Evolutionary conservation across 1,139 yeast species (phyloP).

Genomic region (Geotrichum bryndzae): DNA sequence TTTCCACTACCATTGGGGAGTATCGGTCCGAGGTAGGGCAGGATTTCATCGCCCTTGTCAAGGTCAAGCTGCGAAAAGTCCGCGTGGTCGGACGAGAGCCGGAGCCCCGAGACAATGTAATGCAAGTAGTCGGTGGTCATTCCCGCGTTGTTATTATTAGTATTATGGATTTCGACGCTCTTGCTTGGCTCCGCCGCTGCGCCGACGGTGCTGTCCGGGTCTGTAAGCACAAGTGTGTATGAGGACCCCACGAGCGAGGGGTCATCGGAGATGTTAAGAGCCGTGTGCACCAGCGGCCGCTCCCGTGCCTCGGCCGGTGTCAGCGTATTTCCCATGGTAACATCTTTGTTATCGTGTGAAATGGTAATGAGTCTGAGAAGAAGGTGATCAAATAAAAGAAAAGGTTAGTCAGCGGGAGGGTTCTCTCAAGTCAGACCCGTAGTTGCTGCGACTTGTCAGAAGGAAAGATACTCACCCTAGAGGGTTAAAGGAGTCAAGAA

Average conservation of each 20-base stretch:
- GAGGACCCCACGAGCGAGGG: slow-evolving; percentile 39
- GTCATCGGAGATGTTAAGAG: slow-evolving; percentile 43
- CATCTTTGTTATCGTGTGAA: slow-evolving; percentile 52
- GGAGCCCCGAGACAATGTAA: slow-evolving; percentile 62
- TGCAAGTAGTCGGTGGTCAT: slow-evolving; percentile 92
- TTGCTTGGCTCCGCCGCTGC: slow-evolving; percentile 54
- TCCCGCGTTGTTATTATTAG: background rate
- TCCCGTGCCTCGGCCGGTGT: slow-evolving; percentile 59
- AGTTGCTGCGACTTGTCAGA: slow-evolving; percentile 17
- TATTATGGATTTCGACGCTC: slow-evolving; percentile 33
- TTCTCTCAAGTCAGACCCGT: background rate
- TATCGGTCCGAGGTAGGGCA: slow-evolving; percentile 68
- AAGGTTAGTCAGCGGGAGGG: slow-evolving; percentile 1
- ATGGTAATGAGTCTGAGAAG: slow-evolving; percentile 37
- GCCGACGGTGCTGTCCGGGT: slow-evolving; percentile 52
- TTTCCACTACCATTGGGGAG: slow-evolving; percentile 80
- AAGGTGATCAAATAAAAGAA: background rate
- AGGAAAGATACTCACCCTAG: slow-evolving; percentile 17
- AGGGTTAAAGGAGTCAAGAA: slow-evolving; percentile 36
- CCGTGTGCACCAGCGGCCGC: slow-evolving; percentile 59
- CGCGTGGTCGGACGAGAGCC: slow-evolving; percentile 38
- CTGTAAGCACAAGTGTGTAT: slow-evolving; percentile 74
- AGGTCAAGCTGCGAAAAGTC: slow-evolving; percentile 33
- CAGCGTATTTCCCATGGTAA: slow-evolving; percentile 74
- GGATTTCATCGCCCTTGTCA: slow-evolving; percentile 31